A percentile compares a stretch with the other conserved stretches of the same genome.
phyloP scores from a whole-genome alignment of 169 alveolate genomes.

The Theileria orientalis region DNA sequence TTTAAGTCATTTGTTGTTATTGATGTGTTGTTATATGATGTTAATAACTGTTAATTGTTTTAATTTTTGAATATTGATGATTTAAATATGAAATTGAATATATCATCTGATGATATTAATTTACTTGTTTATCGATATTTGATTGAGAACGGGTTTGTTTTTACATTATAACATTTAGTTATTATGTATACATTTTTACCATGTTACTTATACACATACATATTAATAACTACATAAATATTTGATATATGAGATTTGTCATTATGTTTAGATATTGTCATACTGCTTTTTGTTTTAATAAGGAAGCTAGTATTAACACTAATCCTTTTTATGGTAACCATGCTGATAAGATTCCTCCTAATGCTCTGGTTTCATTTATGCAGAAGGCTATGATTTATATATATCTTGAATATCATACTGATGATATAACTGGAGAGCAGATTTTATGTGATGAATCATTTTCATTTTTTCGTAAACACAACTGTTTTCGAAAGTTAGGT shows the following conservation, averaged over 20 bases:
- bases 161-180: no score
- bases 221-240: no score
- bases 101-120: constrained; percentile 86
- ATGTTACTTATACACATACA: no score
- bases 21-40: neutral
- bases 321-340: constrained; percentile 81
- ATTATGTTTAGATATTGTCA: constrained; percentile 65
- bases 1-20: neutral
- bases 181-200: no score
- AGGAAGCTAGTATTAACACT: constrained; percentile 79
- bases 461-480: constrained; percentile 81
- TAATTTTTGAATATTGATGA: neutral
- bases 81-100: constrained; percentile 77
- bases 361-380: constrained; percentile 82
- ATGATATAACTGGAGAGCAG: constrained; percentile 75
- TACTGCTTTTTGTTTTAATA: constrained; percentile 81
- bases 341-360: constrained; percentile 83
- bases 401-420: constrained; percentile 85
- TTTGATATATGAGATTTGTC: no score
- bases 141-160: constrained; percentile 82
- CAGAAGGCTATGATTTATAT: constrained; percentile 86
- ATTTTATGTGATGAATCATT: constrained; percentile 82
- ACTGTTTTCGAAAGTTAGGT: constrained; percentile 73
- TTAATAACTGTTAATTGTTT: neutral
- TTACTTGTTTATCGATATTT: constrained; percentile 82